Evolutionary conservation across 2,329 filamentous ascomycete genomes (phyloP).

Genomic region (Chaetomiaceae sp.): DNA sequence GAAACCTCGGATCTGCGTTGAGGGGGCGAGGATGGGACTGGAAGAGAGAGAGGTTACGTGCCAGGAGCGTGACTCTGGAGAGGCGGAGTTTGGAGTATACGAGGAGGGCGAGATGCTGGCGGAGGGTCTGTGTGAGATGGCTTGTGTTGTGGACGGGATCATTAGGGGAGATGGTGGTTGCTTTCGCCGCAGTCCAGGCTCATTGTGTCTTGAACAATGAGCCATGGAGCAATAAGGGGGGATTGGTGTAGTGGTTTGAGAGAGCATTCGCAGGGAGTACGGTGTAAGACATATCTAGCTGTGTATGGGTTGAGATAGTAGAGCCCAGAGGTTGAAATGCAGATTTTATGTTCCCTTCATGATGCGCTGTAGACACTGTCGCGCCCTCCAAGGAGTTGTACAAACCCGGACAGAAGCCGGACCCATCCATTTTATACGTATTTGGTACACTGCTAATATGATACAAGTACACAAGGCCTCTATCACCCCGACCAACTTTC

Average conservation of each 20-base stretch:
- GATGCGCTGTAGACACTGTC: too few relatives aligned
- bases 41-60: too few relatives aligned
- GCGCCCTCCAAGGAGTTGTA: background rate
- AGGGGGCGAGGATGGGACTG: too few relatives aligned
- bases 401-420: background rate
- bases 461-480: slow-evolving; percentile 17
- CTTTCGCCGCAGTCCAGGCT: background rate
- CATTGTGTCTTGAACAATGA: background rate
- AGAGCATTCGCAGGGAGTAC: background rate
- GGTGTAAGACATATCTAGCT: slow-evolving; percentile 8
- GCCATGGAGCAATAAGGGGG: background rate
- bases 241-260: background rate
- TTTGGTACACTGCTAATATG: slow-evolving; percentile 20
- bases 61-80: too few relatives aligned
- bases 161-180: background rate
- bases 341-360: background rate
- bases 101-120: too few relatives aligned
- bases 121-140: too few relatives aligned
- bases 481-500: background rate
- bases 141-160: too few relatives aligned
- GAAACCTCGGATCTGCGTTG: too few relatives aligned
- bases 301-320: slow-evolving; percentile 14
- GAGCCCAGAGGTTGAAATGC: background rate
- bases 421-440: slow-evolving; percentile 13
- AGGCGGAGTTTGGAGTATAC: too few relatives aligned